Evolutionary conservation across 116 monocot species (phyloP).

Genomic region (Posidonia oceanica): DNA sequence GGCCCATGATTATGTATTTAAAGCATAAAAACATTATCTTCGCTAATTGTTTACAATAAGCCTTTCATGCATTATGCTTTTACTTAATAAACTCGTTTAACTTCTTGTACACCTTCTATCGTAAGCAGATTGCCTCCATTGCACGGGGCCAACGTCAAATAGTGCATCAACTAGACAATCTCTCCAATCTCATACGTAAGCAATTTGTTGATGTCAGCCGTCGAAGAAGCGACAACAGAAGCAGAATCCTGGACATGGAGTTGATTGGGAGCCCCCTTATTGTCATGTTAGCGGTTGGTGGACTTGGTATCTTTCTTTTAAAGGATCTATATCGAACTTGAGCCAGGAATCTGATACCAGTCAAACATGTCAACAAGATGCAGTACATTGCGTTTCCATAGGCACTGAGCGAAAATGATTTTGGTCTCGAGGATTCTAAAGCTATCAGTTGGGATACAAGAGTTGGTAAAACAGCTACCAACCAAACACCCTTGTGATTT

Average conservation of each 20-base stretch:
- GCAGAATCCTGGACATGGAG: constrained; percentile 9
- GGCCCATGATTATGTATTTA: too few species aligned
- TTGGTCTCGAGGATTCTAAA: too few species aligned
- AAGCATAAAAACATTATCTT: too few species aligned
- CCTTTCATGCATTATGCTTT: background rate
- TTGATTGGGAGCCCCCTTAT: constrained; percentile 5
- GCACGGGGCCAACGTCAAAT: constrained; percentile 70
- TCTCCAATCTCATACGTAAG: constrained; percentile 65
- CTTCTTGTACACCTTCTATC: background rate
- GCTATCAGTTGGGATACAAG: too few species aligned
- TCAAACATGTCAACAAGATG: too few species aligned
- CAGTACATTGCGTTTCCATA: too few species aligned
- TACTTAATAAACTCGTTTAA: background rate
- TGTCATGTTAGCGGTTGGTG: constrained; percentile 6
- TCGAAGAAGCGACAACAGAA: constrained; percentile 13
- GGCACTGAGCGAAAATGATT: too few species aligned
- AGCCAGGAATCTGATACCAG: background rate
- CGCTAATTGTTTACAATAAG: background rate
- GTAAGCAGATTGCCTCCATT: constrained; percentile 38
- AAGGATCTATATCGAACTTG: constrained; percentile 12
- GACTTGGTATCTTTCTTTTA: constrained; percentile 17
- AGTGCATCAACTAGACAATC: constrained; percentile 86
- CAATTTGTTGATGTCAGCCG: constrained; percentile 22
- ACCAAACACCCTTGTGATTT: too few species aligned
- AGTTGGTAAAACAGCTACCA: too few species aligned